Base-by-base conservation (phyloP, 495 filamentous ascomycete genomes). In the Bombardia bombarda region DNA sequence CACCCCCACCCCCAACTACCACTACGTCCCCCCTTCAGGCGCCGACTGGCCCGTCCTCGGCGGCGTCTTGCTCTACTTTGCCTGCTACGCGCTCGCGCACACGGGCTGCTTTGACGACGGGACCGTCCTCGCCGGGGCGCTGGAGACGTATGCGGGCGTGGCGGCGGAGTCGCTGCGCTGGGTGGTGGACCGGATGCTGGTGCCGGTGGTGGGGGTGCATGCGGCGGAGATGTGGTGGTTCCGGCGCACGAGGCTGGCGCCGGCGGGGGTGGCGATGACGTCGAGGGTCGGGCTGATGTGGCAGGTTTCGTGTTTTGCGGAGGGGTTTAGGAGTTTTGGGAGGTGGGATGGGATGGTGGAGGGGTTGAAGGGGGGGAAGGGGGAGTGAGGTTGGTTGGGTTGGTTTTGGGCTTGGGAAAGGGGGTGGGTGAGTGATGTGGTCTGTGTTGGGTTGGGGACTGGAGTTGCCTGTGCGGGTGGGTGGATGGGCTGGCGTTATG, bases 271-370 rank as follows among this genome's bases (percentile, higher is more conserved):
- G 14, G 17, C 40, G 36, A 38, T 51, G 7, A 56, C 55, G 1
- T 52, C 46, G 14, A 1, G 4, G 33, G 42, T 63, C 16, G 72
- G 70, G 70, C 60, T 38, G 37, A 7, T 48, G 24, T 73, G 70
- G 70, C 38, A 62, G 18, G 43, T 35, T 13, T 51, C 56, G 7
- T 57, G 54, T 5, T 68, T 69, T 26, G 13, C 66, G 3, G 70
- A 72, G 52, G 70, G 70, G 12, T 38, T 38, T 3, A 55, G 57
- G 41, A 45, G 59, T 1, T 63, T 72, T 40, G 32, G 21, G 44
- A 50, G 70, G 34, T 68, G 70, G 45, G 67, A 73, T 55, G 36
- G 50, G 8, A 10, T 70, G 7, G 58, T 65, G 7, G 45, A 32
- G 38, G 47, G 33, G 49, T 16, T 49, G 56, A 50, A 32, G 47